These are phyloP conservation scores for Barnettozyma pratensis DNA, from an alignment of 805 yeast species.

Conservation along the genomic window DNA sequence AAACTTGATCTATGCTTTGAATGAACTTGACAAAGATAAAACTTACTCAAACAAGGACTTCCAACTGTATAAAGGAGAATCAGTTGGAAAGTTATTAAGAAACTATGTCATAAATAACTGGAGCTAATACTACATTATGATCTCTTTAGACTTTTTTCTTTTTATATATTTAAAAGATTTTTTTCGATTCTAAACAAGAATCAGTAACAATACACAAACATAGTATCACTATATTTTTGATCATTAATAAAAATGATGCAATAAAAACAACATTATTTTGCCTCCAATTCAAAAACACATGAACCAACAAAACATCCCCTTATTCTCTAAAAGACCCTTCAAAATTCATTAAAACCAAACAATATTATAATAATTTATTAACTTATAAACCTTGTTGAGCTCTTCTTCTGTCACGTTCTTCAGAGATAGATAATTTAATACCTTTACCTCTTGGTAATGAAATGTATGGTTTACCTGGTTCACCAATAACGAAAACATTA, in stretches of 20 bases:
- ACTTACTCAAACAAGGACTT: conserved; percentile 34
- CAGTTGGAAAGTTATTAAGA: conserved; percentile 42
- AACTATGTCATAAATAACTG: conserved; percentile 33
- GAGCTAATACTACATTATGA: conserved; percentile 14
- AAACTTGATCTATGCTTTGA: conserved; percentile 42
- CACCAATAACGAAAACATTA: conserved; percentile 93
- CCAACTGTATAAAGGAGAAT: conserved; percentile 33
- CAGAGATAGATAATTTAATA: conserved; percentile 91
- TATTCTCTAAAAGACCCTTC: not conserved
- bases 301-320: not conserved
- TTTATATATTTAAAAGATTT: conserved; percentile 11
- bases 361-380: not conserved
- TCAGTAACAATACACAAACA: conserved; percentile 23
- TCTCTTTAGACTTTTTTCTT: conserved; percentile 2
- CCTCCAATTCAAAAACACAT: not conserved
- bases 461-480: conserved; percentile 90
- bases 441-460: conserved; percentile 99
- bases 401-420: conserved; percentile 98
- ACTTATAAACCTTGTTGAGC: conserved; percentile 43
- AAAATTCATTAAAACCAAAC: conserved; percentile 8
- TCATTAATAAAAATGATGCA: conserved; percentile 24
- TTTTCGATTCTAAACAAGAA: conserved; percentile 7
- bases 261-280: conserved; percentile 15
- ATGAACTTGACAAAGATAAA: conserved; percentile 23
- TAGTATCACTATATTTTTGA: conserved; percentile 6